Evolutionary conservation across 83 land plant species (phyloP).

Genomic region (Picea mariana): DNA sequence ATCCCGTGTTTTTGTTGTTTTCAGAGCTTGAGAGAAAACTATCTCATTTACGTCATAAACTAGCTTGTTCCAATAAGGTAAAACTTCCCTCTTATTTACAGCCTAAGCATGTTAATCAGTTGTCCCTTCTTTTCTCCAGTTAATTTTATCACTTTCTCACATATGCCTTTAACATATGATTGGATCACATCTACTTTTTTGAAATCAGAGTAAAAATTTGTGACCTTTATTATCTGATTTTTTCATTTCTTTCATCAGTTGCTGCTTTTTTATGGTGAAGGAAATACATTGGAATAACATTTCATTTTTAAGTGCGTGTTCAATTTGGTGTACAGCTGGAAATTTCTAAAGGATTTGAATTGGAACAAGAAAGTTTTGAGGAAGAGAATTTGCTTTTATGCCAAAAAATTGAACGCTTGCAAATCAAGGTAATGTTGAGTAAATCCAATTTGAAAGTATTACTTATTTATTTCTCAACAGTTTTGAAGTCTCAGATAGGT

Average conservation of each 20-base stretch:
- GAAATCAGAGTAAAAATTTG: too few species aligned
- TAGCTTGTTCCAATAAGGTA: conserved; percentile 4
- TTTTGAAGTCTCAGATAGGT: too few species aligned
- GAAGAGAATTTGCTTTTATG: not conserved
- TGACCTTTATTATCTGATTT: too few species aligned
- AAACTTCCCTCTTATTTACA: not conserved
- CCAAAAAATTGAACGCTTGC: conserved; percentile 8
- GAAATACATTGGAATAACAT: not conserved
- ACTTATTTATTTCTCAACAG: too few species aligned
- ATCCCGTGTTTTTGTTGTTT: not conserved
- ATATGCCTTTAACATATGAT: too few species aligned
- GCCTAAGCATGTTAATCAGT: not conserved
- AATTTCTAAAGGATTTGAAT: not conserved
- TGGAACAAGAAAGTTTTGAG: conserved; percentile 8
- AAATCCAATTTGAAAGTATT: not conserved
- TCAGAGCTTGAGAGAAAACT: conserved; percentile 14
- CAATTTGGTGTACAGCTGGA: conserved; percentile 2
- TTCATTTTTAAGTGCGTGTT: not conserved
- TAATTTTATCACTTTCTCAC: too few species aligned
- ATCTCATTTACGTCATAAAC: conserved; percentile 4
- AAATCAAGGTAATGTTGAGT: conserved; percentile 10
- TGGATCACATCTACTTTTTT: too few species aligned
- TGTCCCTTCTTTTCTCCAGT: too few species aligned
- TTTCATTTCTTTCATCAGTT: not conserved
- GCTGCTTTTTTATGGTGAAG: not conserved